phyloP scores from a whole-genome alignment of 441 rosid genomes.

The Jatropha multifida region DNA sequence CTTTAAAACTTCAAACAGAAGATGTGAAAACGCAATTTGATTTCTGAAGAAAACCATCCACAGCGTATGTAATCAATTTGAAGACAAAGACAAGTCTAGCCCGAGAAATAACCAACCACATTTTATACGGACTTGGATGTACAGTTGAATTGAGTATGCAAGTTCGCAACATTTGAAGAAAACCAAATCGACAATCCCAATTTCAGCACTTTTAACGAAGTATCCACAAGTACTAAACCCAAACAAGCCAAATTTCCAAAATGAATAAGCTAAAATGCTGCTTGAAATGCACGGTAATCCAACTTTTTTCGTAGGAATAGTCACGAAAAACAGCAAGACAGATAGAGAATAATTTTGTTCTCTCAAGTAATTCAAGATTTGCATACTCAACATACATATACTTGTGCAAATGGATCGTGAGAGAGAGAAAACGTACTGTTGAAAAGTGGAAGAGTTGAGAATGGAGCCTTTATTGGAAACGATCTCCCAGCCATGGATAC shows the following conservation, averaged over 20 bases:
- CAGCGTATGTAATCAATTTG: not conserved
- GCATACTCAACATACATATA: not conserved
- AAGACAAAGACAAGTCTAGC: not conserved
- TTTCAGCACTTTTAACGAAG: not conserved
- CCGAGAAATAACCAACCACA: not conserved
- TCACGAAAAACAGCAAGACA: not conserved
- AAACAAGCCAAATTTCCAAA: not conserved
- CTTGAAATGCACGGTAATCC: not conserved
- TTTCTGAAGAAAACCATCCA: not conserved
- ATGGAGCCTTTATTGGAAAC: slow-evolving; percentile 71
- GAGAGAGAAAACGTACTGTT: slow-evolving; percentile 35
- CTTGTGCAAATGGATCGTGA: slow-evolving; percentile 3
- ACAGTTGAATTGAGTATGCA: not conserved
- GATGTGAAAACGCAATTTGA: not conserved
- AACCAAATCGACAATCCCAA: not conserved
- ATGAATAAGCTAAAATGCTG: not conserved
- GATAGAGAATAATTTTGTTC: not conserved
- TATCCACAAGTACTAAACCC: not conserved
- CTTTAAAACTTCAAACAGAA: not conserved
- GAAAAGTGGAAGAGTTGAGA: slow-evolving; percentile 64
- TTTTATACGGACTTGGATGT: not conserved
- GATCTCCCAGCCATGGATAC: slow-evolving; percentile 84
- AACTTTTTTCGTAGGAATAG: not conserved
- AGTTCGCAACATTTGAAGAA: not conserved
- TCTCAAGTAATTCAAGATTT: not conserved